Percentiles rank a stretch among this genome's conserved stretches.
Conservation (phyloP, 371 early-diverging fungal genomes). For the Mortierella sp. region DNA sequence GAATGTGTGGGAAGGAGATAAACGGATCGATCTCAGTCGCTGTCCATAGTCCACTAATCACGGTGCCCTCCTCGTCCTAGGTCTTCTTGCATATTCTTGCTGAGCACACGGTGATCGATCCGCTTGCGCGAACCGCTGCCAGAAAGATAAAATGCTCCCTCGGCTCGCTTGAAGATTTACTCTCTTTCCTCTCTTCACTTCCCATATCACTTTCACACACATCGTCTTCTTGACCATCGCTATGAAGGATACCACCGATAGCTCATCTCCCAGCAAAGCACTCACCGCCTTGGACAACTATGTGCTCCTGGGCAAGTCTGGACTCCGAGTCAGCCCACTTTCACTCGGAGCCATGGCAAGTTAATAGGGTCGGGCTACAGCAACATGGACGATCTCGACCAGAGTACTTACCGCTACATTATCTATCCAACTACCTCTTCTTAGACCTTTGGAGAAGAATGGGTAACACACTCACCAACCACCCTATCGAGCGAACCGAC, state of each 20-base stretch:
- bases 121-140: too few species aligned
- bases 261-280: conserved; percentile 22
- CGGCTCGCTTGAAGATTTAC: too few species aligned
- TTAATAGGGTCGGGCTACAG: not conserved
- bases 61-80: too few species aligned
- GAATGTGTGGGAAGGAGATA: not conserved
- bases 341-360: conserved; percentile 56
- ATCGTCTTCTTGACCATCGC: conserved; percentile 17
- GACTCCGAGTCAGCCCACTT: conserved; percentile 57
- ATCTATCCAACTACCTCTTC: not conserved
- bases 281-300: conserved; percentile 54
- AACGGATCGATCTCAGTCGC: not conserved
- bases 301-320: conserved; percentile 54
- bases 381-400: too few species aligned
- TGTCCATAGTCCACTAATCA: too few species aligned
- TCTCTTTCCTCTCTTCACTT: not conserved
- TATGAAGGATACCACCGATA: conserved; percentile 55
- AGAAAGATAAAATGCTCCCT: too few species aligned
- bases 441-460: conserved; percentile 53
- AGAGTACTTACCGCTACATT: too few species aligned
- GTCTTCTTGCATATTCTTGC: too few species aligned
- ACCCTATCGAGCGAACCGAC: not conserved
- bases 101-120: too few species aligned
- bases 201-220: not conserved
- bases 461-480: conserved; percentile 19